These are phyloP conservation scores for Xylogone sp. DNA, from an alignment of 2,329 filamentous ascomycete genomes.

Conservation along the genomic window DNA sequence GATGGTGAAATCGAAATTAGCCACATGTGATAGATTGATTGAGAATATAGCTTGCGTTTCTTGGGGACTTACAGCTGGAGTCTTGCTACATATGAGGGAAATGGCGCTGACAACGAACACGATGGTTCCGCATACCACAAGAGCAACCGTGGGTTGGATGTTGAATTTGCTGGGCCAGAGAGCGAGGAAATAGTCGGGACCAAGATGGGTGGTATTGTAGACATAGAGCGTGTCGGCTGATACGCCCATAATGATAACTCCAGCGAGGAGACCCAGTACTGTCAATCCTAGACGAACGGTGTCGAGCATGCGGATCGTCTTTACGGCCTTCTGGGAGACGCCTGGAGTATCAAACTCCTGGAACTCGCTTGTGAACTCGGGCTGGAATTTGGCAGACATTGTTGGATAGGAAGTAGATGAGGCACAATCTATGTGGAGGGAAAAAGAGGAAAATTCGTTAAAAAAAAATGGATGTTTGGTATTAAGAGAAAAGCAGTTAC, in stretches of 20 bases:
- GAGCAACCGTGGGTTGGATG: constrained; percentile 50
- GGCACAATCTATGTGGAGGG: too few species aligned
- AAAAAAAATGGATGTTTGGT: constrained; percentile 2
- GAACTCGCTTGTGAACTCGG: constrained; percentile 14
- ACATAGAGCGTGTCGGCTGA: constrained; percentile 50
- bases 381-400: constrained; percentile 10
- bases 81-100: constrained; percentile 46
- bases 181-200: constrained; percentile 45
- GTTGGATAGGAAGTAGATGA: constrained; percentile 11
- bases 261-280: constrained; percentile 45
- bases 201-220: constrained; percentile 50
- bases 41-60: too few species aligned
- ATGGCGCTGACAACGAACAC: constrained; percentile 44
- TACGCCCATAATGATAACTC: constrained; percentile 49
- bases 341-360: constrained; percentile 17
- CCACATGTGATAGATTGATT: constrained; percentile 1
- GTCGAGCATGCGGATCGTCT: constrained; percentile 29
- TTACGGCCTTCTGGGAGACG: constrained; percentile 4
- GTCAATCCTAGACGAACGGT: constrained; percentile 44
- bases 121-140: constrained; percentile 48
- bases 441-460: constrained; percentile 8
- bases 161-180: constrained; percentile 58
- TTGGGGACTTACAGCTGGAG: constrained; percentile 47
- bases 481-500: constrained; percentile 4
- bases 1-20: not conserved